Percentiles rank a stretch among this genome's conserved stretches.
Conservation (phyloP, 768 basidiomycete genomes). For the Xerocomus spinulosus region DNA sequence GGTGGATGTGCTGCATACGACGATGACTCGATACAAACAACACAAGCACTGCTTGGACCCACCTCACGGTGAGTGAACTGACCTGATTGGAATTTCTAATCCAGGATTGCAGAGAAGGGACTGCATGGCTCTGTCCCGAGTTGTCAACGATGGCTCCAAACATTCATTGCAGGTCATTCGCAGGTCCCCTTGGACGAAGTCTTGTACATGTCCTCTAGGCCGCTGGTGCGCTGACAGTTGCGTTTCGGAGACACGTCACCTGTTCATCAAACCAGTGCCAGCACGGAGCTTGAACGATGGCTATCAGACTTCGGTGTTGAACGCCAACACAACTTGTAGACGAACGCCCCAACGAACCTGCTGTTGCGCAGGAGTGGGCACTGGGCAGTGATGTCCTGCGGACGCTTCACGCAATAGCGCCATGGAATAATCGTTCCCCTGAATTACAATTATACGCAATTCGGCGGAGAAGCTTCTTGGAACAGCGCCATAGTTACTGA, state of each 20-base stretch:
- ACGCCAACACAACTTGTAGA: background rate
- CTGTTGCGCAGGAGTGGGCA: constrained; percentile 50
- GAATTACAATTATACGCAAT: constrained; percentile 49
- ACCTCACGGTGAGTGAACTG: constrained; percentile 57
- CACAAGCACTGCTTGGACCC: constrained; percentile 12
- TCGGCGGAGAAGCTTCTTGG: constrained; percentile 53
- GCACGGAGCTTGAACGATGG: constrained; percentile 53
- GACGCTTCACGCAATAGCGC: constrained; percentile 61
- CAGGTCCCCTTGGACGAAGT: constrained; percentile 42
- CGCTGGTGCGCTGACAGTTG: constrained; percentile 48
- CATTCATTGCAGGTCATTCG: constrained; percentile 19
- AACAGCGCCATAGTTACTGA: constrained; percentile 63
- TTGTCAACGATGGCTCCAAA: constrained; percentile 17
- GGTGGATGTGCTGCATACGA: constrained; percentile 44
- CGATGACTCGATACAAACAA: background rate
- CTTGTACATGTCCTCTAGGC: too few relatives aligned
- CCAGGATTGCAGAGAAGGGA: constrained; percentile 50
- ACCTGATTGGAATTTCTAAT: constrained; percentile 41
- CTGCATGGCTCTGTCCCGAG: constrained; percentile 43
- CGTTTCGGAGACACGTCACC: constrained; percentile 46
- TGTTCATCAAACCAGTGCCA: constrained; percentile 34
- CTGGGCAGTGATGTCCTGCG: constrained; percentile 48
- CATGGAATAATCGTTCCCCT: constrained; percentile 41
- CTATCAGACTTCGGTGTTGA: background rate
- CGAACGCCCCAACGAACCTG: constrained; percentile 34